These are phyloP conservation scores for Austroboletus eburneus DNA, from an alignment of 768 basidiomycete species.

Conservation along the genomic window DNA sequence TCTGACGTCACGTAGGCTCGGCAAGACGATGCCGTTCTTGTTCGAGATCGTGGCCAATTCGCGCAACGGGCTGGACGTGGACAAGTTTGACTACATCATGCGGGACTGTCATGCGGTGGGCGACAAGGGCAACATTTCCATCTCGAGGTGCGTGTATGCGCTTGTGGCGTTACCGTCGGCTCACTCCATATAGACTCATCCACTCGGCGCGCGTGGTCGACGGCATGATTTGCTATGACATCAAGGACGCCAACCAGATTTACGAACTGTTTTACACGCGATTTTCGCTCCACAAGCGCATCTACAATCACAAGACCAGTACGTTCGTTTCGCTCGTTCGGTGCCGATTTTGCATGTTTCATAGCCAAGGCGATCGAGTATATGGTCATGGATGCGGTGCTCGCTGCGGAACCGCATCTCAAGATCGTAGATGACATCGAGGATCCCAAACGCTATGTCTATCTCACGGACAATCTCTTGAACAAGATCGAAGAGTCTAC, in stretches of 20 bases:
- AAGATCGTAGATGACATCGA: conserved; percentile 54
- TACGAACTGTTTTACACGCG: conserved; percentile 71
- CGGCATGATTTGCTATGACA: conserved; percentile 73
- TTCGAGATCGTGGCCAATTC: conserved; percentile 86
- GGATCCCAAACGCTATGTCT: conserved; percentile 55
- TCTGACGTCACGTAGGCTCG: conserved; percentile 14
- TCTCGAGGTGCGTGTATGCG: conserved; percentile 36
- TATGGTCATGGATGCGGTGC: conserved; percentile 81
- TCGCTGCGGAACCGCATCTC: conserved; percentile 60
- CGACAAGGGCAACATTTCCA: conserved; percentile 49
- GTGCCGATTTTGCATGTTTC: neutral
- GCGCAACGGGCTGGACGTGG: conserved; percentile 80
- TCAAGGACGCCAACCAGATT: conserved; percentile 75
- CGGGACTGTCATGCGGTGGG: conserved; percentile 73
- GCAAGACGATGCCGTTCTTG: conserved; percentile 61
- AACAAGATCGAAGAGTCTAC: conserved; percentile 51
- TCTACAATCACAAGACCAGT: conserved; percentile 78
- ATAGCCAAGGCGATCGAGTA: conserved; percentile 74
- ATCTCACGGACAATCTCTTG: conserved; percentile 68
- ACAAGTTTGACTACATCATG: conserved; percentile 87
- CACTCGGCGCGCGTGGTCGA: conserved; percentile 72
- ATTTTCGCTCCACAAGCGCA: conserved; percentile 75
- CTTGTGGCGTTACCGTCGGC: neutral
- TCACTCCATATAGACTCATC: conserved; percentile 47
- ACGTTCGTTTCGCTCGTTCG: neutral